A percentile compares a stretch with the other conserved stretches of the same genome.
These are phyloP conservation scores for Leccinum broughii DNA, from an alignment of 768 basidiomycete genomes.

Conservation along the genomic window DNA sequence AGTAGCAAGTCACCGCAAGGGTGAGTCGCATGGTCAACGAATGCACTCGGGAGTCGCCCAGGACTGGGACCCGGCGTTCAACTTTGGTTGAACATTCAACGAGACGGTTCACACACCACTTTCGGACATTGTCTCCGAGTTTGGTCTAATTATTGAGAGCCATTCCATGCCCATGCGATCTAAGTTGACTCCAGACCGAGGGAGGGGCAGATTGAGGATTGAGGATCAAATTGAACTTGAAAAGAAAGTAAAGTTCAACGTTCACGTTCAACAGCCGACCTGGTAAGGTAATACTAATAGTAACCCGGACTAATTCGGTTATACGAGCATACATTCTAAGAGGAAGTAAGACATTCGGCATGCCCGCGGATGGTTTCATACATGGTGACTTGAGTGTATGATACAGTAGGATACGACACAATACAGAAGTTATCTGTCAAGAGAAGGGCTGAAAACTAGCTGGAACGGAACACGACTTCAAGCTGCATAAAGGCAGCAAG, in stretches of 20 bases:
- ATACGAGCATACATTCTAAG: neutral
- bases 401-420: conserved; percentile 16
- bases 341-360: neutral
- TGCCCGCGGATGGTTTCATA: conserved; percentile 7
- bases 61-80: no score
- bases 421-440: conserved; percentile 1
- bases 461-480: neutral
- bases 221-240: neutral
- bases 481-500: neutral
- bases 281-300: no score
- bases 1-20: neutral
- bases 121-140: neutral
- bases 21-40: conserved; percentile 5
- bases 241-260: neutral
- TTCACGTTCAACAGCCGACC: no score
- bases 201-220: neutral
- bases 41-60: no score
- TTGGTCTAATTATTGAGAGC: neutral
- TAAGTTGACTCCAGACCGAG: neutral
- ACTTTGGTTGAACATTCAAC: no score
- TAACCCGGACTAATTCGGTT: neutral
- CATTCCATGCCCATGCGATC: no score
- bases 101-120: neutral
- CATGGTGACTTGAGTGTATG: conserved; percentile 9
- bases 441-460: neutral